Percentiles rank a stretch among this genome's conserved stretches.
Evolutionary conservation across 495 filamentous ascomycete species (phyloP).

Genomic region (Geopyxis carbonaria): DNA sequence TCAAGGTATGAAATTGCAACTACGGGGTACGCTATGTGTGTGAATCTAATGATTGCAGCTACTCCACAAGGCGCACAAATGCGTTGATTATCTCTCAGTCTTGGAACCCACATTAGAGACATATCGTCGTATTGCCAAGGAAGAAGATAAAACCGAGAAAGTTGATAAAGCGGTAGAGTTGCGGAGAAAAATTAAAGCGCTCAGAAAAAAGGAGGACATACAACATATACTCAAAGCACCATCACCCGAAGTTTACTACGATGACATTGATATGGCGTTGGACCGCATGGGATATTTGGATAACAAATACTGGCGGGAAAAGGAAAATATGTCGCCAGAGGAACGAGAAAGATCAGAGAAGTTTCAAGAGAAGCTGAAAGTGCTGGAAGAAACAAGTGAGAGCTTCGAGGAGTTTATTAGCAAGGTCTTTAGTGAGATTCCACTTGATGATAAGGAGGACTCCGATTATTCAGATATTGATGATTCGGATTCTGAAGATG

Average conservation of each 20-base stretch:
- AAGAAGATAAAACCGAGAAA: constrained; percentile 11
- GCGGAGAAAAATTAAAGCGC: constrained; percentile 7
- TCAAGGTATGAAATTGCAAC: too few species aligned
- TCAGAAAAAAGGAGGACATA: constrained; percentile 3
- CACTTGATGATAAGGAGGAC: too few species aligned
- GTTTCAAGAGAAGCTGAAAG: neutral
- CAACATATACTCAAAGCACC: constrained; percentile 3
- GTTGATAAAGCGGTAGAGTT: constrained; percentile 6
- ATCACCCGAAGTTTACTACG: constrained; percentile 6
- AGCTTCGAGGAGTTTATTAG: too few species aligned
- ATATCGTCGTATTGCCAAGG: constrained; percentile 7
- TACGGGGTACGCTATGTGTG: too few species aligned
- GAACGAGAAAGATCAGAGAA: too few species aligned
- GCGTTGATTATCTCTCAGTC: constrained; percentile 9
- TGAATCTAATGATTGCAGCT: neutral
- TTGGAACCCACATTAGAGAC: constrained; percentile 9
- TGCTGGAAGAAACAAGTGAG: neutral
- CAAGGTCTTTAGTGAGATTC: too few species aligned
- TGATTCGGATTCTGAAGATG: neutral
- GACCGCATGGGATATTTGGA: neutral
- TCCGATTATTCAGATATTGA: neutral
- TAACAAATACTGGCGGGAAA: too few species aligned
- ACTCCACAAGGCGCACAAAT: constrained; percentile 11
- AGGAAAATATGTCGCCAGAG: too few species aligned
- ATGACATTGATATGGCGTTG: constrained; percentile 4